Percentiles rank a stretch among this genome's conserved stretches.
Conservation (phyloP, 495 filamentous ascomycete genomes). For the Friedmanniomyces endolithicus region DNA sequence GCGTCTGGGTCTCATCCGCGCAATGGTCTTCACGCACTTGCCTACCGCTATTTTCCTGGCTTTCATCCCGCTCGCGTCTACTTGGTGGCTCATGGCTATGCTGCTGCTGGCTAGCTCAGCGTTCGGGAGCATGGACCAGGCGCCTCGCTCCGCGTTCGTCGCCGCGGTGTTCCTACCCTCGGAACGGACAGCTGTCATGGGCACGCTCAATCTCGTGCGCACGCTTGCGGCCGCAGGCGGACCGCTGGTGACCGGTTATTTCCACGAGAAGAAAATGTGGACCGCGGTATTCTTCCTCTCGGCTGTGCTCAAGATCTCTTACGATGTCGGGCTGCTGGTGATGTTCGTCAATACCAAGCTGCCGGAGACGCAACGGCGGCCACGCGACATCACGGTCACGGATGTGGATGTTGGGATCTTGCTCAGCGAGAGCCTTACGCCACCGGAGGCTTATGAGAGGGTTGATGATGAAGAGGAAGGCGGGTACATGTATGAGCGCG, state of each 20-base stretch:
- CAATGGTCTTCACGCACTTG: slow-evolving; percentile 77
- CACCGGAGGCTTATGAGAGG: background rate
- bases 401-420: slow-evolving; percentile 13
- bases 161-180: slow-evolving; percentile 54
- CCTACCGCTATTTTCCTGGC: slow-evolving; percentile 61
- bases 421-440: slow-evolving; percentile 7
- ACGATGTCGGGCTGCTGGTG: slow-evolving; percentile 61
- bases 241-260: slow-evolving; percentile 52
- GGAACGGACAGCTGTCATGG: slow-evolving; percentile 56
- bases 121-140: slow-evolving; percentile 66
- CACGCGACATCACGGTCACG: background rate
- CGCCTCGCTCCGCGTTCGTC: slow-evolving; percentile 66
- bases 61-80: slow-evolving; percentile 50
- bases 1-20: slow-evolving; percentile 63
- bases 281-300: slow-evolving; percentile 59
- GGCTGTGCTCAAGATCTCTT: slow-evolving; percentile 53
- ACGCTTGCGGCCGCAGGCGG: slow-evolving; percentile 36
- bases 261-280: slow-evolving; percentile 48
- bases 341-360: slow-evolving; percentile 40
- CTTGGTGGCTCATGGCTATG: slow-evolving; percentile 47
- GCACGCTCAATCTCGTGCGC: slow-evolving; percentile 25
- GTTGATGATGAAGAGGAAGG: background rate
- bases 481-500: background rate
- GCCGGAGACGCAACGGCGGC: slow-evolving; percentile 1
- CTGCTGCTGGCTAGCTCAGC: slow-evolving; percentile 47